Base-by-base conservation (phyloP, 257 asterid genomes). In the Anisodus tanguticus region DNA sequence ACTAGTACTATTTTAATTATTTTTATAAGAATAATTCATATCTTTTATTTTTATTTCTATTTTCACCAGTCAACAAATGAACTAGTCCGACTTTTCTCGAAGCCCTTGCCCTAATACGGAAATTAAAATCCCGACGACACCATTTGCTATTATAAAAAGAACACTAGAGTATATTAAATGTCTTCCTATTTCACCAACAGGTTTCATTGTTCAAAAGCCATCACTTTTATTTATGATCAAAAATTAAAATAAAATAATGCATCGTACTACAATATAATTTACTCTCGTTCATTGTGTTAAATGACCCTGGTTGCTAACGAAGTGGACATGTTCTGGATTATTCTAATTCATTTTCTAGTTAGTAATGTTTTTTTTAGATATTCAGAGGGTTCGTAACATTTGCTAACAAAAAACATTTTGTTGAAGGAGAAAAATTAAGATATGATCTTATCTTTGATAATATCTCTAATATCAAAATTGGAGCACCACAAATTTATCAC, bases 141-240 rank as follows among this genome's bases (percentile, higher is more conserved):
- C 10, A 72, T 72, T 72, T 22, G 26, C 26, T 47, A 3, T 47
- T 47, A 72, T 45, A 35, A 67, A 72, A 72, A 22, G 6, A 74
- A 49, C 7, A 74, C 3, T 19, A 74, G 12, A 22, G 11, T 49
- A 47, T 47, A 66, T 72, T 71, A 72, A 47, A n/a, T 6, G 80
- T 10, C 16, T 17, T 45, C n/a, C 39, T 39, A 71, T 45, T n/a
- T 19, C 41, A 2, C 80, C 58, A 45, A 58, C 58, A 45, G 80
- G 5, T n/a, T 47, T 72, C 80, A 72, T 47, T 72, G 80, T 72
- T 72, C 41, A 47, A 22, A 72, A 72, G 19, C 80, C 58, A 19
- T 11, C 19, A 1, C 19, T 35, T 22, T 19, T 22, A 11, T 74
- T 19, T 45, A 49, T 49, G 5, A 2, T 45, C n/a, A n/a, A n/a